Base-by-base conservation (phyloP, 805 yeast species). In the Wickerhamiella australiensis region DNA sequence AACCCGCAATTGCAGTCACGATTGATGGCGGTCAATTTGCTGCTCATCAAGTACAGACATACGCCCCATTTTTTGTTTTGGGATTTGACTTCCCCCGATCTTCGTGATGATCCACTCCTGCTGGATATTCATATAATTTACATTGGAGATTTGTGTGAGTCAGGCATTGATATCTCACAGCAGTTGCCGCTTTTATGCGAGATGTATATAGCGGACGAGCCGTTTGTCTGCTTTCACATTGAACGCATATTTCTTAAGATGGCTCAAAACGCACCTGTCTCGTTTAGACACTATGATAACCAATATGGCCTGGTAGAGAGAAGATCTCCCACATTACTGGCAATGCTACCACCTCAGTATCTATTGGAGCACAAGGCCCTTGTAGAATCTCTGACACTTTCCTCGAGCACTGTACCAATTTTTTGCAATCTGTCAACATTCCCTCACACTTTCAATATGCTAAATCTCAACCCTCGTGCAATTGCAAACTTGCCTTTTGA, bases 291-390 rank as follows among this genome's bases (percentile, higher is more conserved):
- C 21, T 50, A 57, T 21, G 59, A 58, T 37, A 37, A 38, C 12
- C 33, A 47, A 46, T 53, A 33, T 44, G 20, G 29, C 13, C 52
- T 59, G 1, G 50, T 53, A 4, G 23, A 26, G 1, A 15, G 27
- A 6, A 42, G 41, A 31, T 23, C 53, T 12, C 22, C 46, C 15
- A 13, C 51, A 17, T 50, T 59, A 9, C 26, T 57, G 11, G 56
- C 60, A 5, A 51, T 36, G 33, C 23, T 58, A 21, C 60, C 60
- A 8, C 46, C 59, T 1, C 18, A n/a, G 9, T 59, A 53, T 31
- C 26, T 57, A 1, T 48, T 27, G 6, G 40, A 42, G 33, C 42
- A 52, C 37, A 57, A 55, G 42, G 42, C 22, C 2, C 20, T 54
- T 13, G 23, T 57, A 0, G 23, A 37, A 3, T 40, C 38, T 4